Evolutionary conservation across 164 flowering plant genomes (phyloP), one percentile per base, ranked within the genome.

Genomic region (Saururus chinensis): DNA sequence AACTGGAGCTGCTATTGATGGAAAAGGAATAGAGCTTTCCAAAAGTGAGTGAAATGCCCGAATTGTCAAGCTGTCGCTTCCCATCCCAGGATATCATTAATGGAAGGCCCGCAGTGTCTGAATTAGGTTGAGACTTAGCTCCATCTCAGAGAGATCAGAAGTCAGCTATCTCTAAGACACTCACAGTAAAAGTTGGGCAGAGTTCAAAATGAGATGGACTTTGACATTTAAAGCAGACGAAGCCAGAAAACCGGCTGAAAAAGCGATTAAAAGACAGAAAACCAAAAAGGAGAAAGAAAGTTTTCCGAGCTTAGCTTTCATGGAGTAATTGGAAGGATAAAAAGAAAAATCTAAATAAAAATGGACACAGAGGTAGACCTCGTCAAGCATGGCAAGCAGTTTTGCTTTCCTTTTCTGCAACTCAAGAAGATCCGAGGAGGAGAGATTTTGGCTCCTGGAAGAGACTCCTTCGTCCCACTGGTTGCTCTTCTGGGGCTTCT

Each of bases 371-470:
- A 10, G 26, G 49, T 56, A 19, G 76, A 92, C 98, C 95, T 88
- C 95, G 63, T 93, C 92, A 5, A 90, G 83, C 90, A 93, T 84
- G 61, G 86, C 78, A 73, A 93, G 73, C 63, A 93, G 76, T 74
- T 81, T 90, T 52, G 81, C 63, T 76, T 93, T 88, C 69, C 92
- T 79, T 69, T 81, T 85, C 77, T 93, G 97, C 68, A 90, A 70
- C 54, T 88, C 98, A 60, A 85, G 62, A 57, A 82, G 71, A 24
- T 87, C 90, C 40, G 81, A 75, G 21, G 95, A 77, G 70, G 65
- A 57, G 23, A 79, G 76, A 58, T 81, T 60, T 42, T 75, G 76
- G 40, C 72, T 73, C 48, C 51, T 60, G 5, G 49, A 42, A 42
- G 49, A 42, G 25, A 48, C 70, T 45, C 71, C 78, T 11, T 72